Evolutionary conservation across 441 rosid genomes (phyloP), one percentile per base, ranked within the genome.

Genomic region (Populus tomentosa): DNA sequence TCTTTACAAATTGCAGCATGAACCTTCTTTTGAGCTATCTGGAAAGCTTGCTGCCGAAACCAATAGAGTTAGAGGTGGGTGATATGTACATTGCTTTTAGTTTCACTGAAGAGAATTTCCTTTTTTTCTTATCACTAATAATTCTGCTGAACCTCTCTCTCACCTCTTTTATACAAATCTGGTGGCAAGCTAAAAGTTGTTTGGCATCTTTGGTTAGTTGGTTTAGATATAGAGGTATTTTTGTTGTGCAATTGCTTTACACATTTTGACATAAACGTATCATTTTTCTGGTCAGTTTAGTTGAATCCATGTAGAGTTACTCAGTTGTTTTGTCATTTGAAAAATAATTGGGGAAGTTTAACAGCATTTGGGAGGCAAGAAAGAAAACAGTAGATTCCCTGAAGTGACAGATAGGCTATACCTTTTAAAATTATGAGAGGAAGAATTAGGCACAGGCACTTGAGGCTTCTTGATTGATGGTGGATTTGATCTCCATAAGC

Each of bases 11-110:
- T 76, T 88, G 80, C 93, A 95, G 98, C 87, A 90, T 82, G 82
- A 93, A 78, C 98, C 98, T 65, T 89, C 98, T 28, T 95, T 93
- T 84, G 98, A 93, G 89, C 90, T 91, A 69, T 95, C 99, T 24
- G 99, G 99, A 69, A 95, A 95, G 86, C 97, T 95, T 82, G 98
- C 98, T 14, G 95, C 91, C 11, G 99, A 95, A 82, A 95, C 99
- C 30, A 95, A 95, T 82, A 89, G 91, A 85, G 88, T 89, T 79
- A 89, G 87, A 92, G 99, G 98, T 94, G 72, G 80, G 84, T 68
- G 67, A 71, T 75, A 7, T 56, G 33, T 40, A 20, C n/a, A 14
- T n/a, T 67, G 70, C 38, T 79, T 35, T 71, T 56, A 35, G 63
- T 73, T 56, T 18, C 42, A 61, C 9, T 26, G 7, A 56, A 26